These are phyloP conservation scores for Cladosporium cucumerinum DNA, from an alignment of 2,329 filamentous ascomycete genomes.

Conservation along the genomic window DNA sequence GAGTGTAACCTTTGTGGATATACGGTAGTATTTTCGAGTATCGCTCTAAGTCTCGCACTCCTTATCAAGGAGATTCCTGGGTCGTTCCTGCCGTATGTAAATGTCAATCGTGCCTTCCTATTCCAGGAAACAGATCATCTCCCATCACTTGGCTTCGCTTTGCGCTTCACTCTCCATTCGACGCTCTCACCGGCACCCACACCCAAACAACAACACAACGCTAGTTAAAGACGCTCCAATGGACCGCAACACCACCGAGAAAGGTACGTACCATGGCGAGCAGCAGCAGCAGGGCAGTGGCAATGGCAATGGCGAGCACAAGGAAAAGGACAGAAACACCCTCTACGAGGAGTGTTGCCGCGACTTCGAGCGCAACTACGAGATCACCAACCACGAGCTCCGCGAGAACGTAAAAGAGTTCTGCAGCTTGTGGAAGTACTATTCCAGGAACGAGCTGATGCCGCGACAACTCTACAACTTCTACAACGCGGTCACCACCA, in stretches of 20 bases:
- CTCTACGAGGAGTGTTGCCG: background rate
- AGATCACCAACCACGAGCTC: background rate
- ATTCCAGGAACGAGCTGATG: background rate
- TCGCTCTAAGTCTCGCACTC: background rate
- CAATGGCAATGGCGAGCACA: background rate
- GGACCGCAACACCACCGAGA: background rate
- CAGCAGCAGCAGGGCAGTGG: background rate
- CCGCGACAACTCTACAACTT: background rate
- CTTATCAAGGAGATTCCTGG: background rate
- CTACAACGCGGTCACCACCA: background rate
- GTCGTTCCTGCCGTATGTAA: background rate
- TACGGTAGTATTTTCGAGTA: background rate
- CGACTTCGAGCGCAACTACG: background rate
- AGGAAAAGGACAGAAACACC: background rate
- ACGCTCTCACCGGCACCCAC: background rate
- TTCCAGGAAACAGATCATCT: background rate
- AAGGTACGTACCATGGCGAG: background rate
- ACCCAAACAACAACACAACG: background rate
- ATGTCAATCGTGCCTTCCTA: background rate
- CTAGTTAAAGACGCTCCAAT: background rate
- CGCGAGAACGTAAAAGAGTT: background rate
- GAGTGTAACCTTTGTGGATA: background rate
- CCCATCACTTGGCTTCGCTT: background rate
- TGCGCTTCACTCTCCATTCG: background rate
- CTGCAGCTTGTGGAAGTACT: background rate